phyloP scores from a whole-genome alignment of 208 protist species.

The Leishmania lainsoni region DNA sequence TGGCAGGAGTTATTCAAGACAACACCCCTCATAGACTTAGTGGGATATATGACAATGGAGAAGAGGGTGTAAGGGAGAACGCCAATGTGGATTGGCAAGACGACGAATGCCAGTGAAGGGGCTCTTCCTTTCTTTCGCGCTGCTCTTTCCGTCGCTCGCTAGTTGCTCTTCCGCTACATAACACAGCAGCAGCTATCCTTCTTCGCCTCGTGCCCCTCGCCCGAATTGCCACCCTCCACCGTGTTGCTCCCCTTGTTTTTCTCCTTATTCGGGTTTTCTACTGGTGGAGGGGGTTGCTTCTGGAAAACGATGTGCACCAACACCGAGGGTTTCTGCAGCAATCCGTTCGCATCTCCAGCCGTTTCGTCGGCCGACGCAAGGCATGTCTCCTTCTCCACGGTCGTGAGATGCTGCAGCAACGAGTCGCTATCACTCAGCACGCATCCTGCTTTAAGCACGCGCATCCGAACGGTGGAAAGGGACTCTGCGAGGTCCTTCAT shows the following conservation, averaged over 20 bases:
- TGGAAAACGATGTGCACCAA: conserved; percentile 73
- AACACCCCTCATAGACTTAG: not conserved
- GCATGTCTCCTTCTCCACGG: conserved; percentile 38
- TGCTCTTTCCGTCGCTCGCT: not conserved
- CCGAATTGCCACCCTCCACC: conserved; percentile 19
- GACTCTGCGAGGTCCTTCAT: conserved; percentile 54
- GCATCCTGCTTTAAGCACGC: conserved; percentile 65
- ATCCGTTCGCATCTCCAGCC: conserved; percentile 14
- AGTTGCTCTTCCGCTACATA: conserved; percentile 10
- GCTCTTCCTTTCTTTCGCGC: not conserved
- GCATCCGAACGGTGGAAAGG: conserved; percentile 42
- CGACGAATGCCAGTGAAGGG: too few species aligned
- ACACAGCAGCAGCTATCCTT: conserved; percentile 52
- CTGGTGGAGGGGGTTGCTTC: conserved; percentile 5
- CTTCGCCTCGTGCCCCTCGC: conserved; percentile 31
- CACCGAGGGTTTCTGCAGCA: conserved; percentile 39
- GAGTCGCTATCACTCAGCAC: conserved; percentile 50
- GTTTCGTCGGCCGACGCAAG: conserved; percentile 12
- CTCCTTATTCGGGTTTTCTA: conserved; percentile 24
- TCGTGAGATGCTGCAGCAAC: conserved; percentile 40
- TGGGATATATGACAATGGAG: not conserved
- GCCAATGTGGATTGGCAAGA: not conserved
- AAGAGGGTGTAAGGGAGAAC: not conserved
- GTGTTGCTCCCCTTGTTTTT: conserved; percentile 20
- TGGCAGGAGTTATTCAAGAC: not conserved